phyloP scores from a whole-genome alignment of 345 rosid species.

The Draba incana region DNA sequence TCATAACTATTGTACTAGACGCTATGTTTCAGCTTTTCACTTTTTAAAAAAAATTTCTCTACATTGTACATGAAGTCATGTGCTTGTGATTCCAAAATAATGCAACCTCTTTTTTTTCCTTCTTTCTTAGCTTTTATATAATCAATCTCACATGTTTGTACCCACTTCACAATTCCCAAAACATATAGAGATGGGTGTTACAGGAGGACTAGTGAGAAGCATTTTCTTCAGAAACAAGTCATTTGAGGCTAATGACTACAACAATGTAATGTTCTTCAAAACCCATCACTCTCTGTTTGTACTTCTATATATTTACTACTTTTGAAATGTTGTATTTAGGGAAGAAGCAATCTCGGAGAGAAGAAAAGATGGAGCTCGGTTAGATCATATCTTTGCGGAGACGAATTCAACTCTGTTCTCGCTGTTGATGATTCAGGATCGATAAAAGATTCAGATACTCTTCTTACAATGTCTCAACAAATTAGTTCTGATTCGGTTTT shows the following conservation, averaged over 20 bases:
- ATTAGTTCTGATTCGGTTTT: slow-evolving; percentile 9
- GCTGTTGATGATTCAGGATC: slow-evolving; percentile 86
- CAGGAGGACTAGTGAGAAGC: slow-evolving; percentile 66
- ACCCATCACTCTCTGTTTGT: not conserved
- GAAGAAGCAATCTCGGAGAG: slow-evolving; percentile 50
- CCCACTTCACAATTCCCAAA: slow-evolving; percentile 37
- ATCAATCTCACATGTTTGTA: slow-evolving; percentile 30
- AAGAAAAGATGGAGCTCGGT: slow-evolving; percentile 71
- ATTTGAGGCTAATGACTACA: slow-evolving; percentile 46
- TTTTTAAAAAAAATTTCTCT: not conserved
- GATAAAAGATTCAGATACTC: slow-evolving; percentile 58
- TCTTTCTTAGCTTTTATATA: slow-evolving; percentile 25
- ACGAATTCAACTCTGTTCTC: slow-evolving; percentile 70
- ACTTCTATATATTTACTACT: not conserved
- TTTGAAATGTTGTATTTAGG: slow-evolving; percentile 43
- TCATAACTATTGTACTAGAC: slow-evolving; percentile 40
- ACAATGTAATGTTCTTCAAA: slow-evolving; percentile 43
- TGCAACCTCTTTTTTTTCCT: slow-evolving; percentile 3
- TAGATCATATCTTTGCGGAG: slow-evolving; percentile 75
- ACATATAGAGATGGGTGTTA: slow-evolving; percentile 66
- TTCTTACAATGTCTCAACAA: slow-evolving; percentile 48
- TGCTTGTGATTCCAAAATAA: slow-evolving; percentile 38
- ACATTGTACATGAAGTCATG: slow-evolving; percentile 30
- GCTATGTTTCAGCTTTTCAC: slow-evolving; percentile 27
- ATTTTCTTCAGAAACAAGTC: slow-evolving; percentile 71